Base-by-base conservation (phyloP, 352 stramenopile species). In the Phytophthora kernoviae region DNA sequence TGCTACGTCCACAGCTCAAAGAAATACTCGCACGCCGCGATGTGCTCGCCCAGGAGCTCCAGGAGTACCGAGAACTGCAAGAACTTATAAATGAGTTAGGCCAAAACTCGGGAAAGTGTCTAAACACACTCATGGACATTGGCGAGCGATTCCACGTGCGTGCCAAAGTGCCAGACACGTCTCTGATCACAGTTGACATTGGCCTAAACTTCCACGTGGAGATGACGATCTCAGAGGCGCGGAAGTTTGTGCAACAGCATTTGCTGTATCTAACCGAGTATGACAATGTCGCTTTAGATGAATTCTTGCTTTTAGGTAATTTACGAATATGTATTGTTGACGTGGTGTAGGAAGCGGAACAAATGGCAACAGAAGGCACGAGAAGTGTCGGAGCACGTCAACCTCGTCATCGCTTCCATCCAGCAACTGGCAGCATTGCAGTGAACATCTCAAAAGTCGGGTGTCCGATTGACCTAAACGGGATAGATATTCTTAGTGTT, bases 171-270 rank as follows among this genome's bases (percentile, higher is more conserved):
- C 14, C 57, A 0, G 75, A 91, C 59, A 62, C 75, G 58, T 75
- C 75, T 17, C 70, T 86, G 21, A 73, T 93, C 24, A 87, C 65
- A 5, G 77, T 93, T 20, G 84, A 90, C 50, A 68, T 93, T 26
- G 84, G 84, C 0, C 79, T 93, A 18, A 74, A 87, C 49, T 90
- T 91, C 53, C 79, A 91, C 64, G 81, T 79, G 39, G 81, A 93
- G 62, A 93, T 93, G 84, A 90, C 81, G 17, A 54, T 88, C 5
- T 20, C 60, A 1, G 84, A 93, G 55, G 84, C 84, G 21, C 63
- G 68, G 30, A 42, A 26, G 5, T 93, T 91, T 60, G 77, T 90
- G 42, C 54, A 71, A 32, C 54, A 56, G 5, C 84, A 93, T 40
- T 50, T 93, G 2, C 40, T 55, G 49, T 58, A 86, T 47, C 61